Evolutionary conservation across 768 basidiomycete genomes (phyloP).

Genomic region (Neoboletus brunneissimus): DNA sequence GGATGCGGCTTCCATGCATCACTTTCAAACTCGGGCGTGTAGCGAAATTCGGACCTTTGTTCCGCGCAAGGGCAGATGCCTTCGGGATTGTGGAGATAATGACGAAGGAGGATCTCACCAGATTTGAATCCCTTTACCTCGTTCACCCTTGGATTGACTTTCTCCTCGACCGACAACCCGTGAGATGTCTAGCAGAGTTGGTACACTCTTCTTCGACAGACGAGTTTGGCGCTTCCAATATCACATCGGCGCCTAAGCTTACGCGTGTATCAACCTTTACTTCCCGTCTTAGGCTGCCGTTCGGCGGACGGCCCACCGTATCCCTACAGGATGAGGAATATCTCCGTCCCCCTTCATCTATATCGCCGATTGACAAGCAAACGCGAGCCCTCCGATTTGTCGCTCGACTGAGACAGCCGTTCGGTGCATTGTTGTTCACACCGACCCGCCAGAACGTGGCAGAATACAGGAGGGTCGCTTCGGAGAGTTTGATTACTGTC

Average conservation of each 20-base stretch:
- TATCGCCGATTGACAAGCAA: not conserved
- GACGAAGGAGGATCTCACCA: not conserved
- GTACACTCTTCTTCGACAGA: not conserved
- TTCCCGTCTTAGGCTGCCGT: not conserved
- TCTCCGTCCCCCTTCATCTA: not conserved
- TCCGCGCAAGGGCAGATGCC: not conserved
- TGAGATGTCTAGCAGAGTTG: not conserved
- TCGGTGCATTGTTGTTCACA: slow-evolving; percentile 9
- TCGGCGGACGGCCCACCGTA: not conserved
- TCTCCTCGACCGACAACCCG: not conserved
- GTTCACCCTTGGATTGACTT: not conserved
- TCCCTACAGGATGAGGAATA: not conserved
- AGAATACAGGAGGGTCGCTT: slow-evolving; percentile 12
- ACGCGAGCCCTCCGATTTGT: not conserved
- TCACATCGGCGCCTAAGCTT: too few species aligned
- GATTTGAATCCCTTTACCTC: not conserved
- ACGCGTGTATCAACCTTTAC: too few species aligned
- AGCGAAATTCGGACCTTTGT: not conserved
- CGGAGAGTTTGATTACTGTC: slow-evolving; percentile 5
- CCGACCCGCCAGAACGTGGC: not conserved
- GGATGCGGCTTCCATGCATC: not conserved
- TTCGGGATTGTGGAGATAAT: not conserved
- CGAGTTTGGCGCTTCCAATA: too few species aligned
- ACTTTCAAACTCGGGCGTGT: not conserved
- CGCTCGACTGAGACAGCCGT: slow-evolving; percentile 5